A percentile compares a stretch with the other conserved stretches of the same genome.
These are phyloP conservation scores for Daldinia eschscholtzii DNA, from an alignment of 2,329 filamentous ascomycete species.

Conservation along the genomic window DNA sequence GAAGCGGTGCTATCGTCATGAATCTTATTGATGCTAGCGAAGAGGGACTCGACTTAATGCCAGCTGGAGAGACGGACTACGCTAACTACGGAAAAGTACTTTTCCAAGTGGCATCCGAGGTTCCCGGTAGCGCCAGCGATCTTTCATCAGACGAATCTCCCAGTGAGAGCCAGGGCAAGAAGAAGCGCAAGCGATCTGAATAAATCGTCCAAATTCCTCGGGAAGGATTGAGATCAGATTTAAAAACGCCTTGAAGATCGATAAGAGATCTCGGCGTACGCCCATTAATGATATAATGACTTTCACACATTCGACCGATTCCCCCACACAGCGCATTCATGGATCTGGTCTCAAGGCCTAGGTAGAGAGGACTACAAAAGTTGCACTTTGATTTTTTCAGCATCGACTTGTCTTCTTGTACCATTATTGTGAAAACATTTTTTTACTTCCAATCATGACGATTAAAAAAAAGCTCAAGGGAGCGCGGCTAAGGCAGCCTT, in stretches of 20 bases:
- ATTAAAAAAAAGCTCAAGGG: constrained; percentile 39
- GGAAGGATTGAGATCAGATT: constrained; percentile 36
- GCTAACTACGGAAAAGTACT: constrained; percentile 79
- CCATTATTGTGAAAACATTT: constrained; percentile 55
- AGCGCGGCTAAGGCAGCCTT: constrained; percentile 43
- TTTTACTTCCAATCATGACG: constrained; percentile 53
- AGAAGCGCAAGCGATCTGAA: constrained; percentile 83
- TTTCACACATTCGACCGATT: constrained; percentile 47
- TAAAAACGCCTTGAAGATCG: constrained; percentile 49
- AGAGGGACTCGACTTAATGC: constrained; percentile 58
- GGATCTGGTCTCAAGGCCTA: constrained; percentile 53
- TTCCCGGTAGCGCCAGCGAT: constrained; percentile 75
- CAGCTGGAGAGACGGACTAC: constrained; percentile 70
- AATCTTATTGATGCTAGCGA: constrained; percentile 83
- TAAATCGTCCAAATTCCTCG: constrained; percentile 54
- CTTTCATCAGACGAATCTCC: constrained; percentile 65
- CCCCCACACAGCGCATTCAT: constrained; percentile 49
- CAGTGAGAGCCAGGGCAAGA: constrained; percentile 66
- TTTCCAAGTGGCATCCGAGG: constrained; percentile 82
- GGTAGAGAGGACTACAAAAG: constrained; percentile 55
- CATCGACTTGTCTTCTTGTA: constrained; percentile 60
- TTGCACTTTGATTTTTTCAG: constrained; percentile 54
- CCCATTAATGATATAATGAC: constrained; percentile 59
- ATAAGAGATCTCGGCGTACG: constrained; percentile 51
- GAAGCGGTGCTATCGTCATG: constrained; percentile 90